Conservation (phyloP, 1,139 yeast genomes). For the Kodamaea sp. region DNA sequence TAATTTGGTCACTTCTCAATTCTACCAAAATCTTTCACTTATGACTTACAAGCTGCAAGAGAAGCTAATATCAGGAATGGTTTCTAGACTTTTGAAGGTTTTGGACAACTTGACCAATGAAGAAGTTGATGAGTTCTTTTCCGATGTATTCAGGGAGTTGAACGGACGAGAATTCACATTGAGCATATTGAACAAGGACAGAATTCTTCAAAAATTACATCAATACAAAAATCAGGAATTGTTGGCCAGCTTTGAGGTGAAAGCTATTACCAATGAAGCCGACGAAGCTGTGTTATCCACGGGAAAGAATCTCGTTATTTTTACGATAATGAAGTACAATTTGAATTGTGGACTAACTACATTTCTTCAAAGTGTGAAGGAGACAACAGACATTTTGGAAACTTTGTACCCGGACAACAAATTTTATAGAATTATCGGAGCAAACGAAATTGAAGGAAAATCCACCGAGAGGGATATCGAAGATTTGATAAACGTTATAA, state of each 20-base stretch:
- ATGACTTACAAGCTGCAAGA: slow-evolving; percentile 10
- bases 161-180: slow-evolving; percentile 9
- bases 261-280: background rate
- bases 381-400: slow-evolving; percentile 9
- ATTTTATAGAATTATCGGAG: slow-evolving; percentile 2
- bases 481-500: background rate
- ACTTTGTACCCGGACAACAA: slow-evolving; percentile 5
- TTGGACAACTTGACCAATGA: slow-evolving; percentile 17
- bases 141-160: slow-evolving; percentile 5
- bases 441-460: background rate
- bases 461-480: background rate
- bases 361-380: slow-evolving; percentile 15
- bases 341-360: slow-evolving; percentile 14
- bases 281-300: slow-evolving; percentile 1
- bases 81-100: slow-evolving; percentile 13
- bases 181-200: slow-evolving; percentile 5
- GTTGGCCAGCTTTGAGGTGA: background rate
- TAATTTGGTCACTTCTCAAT: slow-evolving; percentile 17
- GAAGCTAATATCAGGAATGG: slow-evolving; percentile 15
- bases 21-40: slow-evolving; percentile 23
- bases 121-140: slow-evolving; percentile 14
- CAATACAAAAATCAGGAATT: background rate
- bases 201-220: slow-evolving; percentile 1
- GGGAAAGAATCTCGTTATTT: slow-evolving; percentile 14
- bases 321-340: slow-evolving; percentile 10